Evolutionary conservation across 305 asterid species (phyloP), one percentile per base, ranked within the genome.

Genomic region (Rubia occidens): DNA sequence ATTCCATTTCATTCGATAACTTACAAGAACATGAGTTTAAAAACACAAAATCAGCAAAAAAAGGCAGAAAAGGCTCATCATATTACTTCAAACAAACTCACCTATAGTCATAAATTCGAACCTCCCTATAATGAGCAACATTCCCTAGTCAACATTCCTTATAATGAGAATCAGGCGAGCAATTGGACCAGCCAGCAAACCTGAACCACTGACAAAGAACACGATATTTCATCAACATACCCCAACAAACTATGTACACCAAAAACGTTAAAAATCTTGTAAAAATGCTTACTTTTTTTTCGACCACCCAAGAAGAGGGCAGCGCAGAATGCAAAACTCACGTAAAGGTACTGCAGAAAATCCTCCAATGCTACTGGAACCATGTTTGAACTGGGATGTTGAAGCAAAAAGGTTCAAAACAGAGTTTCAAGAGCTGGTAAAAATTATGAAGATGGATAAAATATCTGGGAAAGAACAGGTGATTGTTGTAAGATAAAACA

Each of bases 281-380:
- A 71, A 76, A 47, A 10, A 11, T 20, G 80, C 95, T 9, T 35
- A 93, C 98, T 93, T 81, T 93, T 93, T 51, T n/a, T n/a, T 26
- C 88, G 75, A 76, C 85, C 90, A 51, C 98, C 97, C 61, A 88
- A 77, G 71, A 75, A 65, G 76, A 93, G 85, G 2, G 85, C 98
- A 62, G 87, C 55, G 78, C 88, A 87, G 75, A 93, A 93, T 0
- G 95, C 82, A 37, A 87, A 72, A 21, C 86, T 81, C 54, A 93
- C 97, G 71, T 84, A 87, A 67, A 90, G 60, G 76, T 80, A 49
- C 81, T 79, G 80, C 55, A 81, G 65, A 81, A 79, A 86, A 73
- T 80, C 85, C 49, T 76, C 70, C 74, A 81, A 75, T 60, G 32
- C 26, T 58, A 71, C 74, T 43, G 60, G 56, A 66, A 74, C 55